These are phyloP conservation scores for Aphanomyces astaci DNA, from an alignment of 352 stramenopile species.

Conservation along the genomic window DNA sequence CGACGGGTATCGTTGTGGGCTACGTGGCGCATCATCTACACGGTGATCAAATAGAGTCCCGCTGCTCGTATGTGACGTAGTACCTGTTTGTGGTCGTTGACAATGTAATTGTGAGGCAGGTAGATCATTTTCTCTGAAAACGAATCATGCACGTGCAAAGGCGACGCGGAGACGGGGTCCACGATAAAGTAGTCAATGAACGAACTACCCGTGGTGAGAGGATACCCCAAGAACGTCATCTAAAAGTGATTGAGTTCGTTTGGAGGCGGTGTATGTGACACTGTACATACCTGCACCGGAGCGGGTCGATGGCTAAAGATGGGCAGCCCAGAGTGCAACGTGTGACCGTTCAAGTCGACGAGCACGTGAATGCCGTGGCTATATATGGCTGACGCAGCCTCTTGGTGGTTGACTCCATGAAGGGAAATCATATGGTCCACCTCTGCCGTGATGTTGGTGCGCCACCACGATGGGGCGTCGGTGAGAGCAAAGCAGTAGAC, in stretches of 20 bases:
- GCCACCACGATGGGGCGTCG: constrained; percentile 61
- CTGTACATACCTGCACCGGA: constrained; percentile 51
- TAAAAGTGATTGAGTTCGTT: neutral
- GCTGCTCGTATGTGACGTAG: constrained; percentile 43
- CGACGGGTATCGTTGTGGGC: neutral
- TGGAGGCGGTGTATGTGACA: neutral
- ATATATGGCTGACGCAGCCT: constrained; percentile 46
- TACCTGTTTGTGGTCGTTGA: constrained; percentile 79
- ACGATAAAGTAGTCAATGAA: constrained; percentile 64
- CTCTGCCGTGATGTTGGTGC: constrained; percentile 58
- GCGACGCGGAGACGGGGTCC: constrained; percentile 45
- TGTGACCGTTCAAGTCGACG: constrained; percentile 80
- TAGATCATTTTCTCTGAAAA: constrained; percentile 77
- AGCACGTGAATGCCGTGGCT: constrained; percentile 58
- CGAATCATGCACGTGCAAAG: constrained; percentile 28
- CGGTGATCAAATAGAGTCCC: constrained; percentile 23
- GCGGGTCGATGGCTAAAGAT: constrained; percentile 57
- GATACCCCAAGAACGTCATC: constrained; percentile 61
- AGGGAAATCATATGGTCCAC: constrained; percentile 67
- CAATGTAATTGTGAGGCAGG: constrained; percentile 67
- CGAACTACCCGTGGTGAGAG: constrained; percentile 51
- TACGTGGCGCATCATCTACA: constrained; percentile 22
- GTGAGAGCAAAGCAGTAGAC: constrained; percentile 73
- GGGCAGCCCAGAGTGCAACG: constrained; percentile 55
- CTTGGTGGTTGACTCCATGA: constrained; percentile 38